Evolutionary conservation across 1,284 basidiomycete genomes (phyloP).

Genomic region (Leccinum pachyderme): DNA sequence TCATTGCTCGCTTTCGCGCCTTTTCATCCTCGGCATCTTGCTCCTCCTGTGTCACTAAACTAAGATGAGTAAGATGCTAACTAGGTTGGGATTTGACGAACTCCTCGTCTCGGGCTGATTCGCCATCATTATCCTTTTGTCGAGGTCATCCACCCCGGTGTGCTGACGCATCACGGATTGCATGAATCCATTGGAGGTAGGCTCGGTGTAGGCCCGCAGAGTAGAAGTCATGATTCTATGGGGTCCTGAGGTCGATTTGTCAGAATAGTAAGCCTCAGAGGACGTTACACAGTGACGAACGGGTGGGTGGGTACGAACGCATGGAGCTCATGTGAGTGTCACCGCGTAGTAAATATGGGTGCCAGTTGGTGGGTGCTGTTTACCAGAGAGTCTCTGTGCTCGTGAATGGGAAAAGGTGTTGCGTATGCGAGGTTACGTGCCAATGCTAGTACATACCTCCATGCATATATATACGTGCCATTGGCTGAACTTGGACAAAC

Average conservation of each 20-base stretch:
- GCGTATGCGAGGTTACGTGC: background rate
- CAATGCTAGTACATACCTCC: too few relatives aligned
- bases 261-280: background rate
- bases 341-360: background rate
- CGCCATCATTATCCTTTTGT: slow-evolving; percentile 13
- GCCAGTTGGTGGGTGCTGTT: background rate
- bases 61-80: background rate
- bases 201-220: slow-evolving; percentile 20
- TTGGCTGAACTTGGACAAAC: background rate
- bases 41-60: slow-evolving; percentile 45
- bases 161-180: slow-evolving; percentile 15
- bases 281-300: slow-evolving; percentile 6
- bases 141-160: slow-evolving; percentile 7
- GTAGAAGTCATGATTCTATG: slow-evolving; percentile 16
- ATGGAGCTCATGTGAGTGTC: slow-evolving; percentile 13
- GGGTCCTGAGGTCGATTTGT: slow-evolving; percentile 12
- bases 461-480: slow-evolving; percentile 4
- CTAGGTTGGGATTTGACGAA: slow-evolving; percentile 8
- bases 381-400: slow-evolving; percentile 7
- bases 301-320: slow-evolving; percentile 1
- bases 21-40: slow-evolving; percentile 48
- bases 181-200: slow-evolving; percentile 18
- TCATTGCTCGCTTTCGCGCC: slow-evolving; percentile 44
- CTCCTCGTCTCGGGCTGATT: slow-evolving; percentile 19
- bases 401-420: slow-evolving; percentile 5